Evolutionary conservation across 371 early-diverging fungal species (phyloP).

Genomic region (Coemansia sp.): DNA sequence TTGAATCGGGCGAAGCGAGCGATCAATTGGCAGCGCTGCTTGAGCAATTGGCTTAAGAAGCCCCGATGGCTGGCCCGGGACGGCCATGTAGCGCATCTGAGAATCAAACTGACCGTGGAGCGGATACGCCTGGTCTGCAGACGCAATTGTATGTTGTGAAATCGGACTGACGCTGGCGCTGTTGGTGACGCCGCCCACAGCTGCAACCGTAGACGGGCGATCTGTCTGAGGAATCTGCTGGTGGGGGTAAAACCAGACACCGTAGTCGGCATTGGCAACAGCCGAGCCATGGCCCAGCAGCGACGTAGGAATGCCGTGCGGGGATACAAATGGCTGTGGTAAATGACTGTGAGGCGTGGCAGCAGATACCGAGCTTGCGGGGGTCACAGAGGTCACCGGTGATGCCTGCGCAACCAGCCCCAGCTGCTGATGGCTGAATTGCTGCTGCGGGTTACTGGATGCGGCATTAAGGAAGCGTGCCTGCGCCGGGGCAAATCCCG

Average conservation of each 20-base stretch:
- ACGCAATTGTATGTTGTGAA: slow-evolving; percentile 39
- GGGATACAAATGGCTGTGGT: slow-evolving; percentile 35
- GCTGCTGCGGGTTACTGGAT: slow-evolving; percentile 7
- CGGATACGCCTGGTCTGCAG: slow-evolving; percentile 29
- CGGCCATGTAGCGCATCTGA: slow-evolving; percentile 50
- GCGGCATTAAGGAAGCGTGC: slow-evolving; percentile 10
- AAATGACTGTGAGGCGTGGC: slow-evolving; percentile 19
- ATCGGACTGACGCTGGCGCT: slow-evolving; percentile 45
- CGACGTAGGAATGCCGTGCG: slow-evolving; percentile 41
- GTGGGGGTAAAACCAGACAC: slow-evolving; percentile 44
- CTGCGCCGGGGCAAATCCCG: not conserved
- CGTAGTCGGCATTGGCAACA: slow-evolving; percentile 37
- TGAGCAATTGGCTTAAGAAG: slow-evolving; percentile 21
- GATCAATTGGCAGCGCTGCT: slow-evolving; percentile 18
- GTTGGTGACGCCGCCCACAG: slow-evolving; percentile 24
- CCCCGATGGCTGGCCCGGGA: slow-evolving; percentile 39
- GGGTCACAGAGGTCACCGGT: slow-evolving; percentile 8
- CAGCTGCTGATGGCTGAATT: slow-evolving; percentile 24
- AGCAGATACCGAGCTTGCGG: slow-evolving; percentile 7
- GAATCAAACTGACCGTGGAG: slow-evolving; percentile 36
- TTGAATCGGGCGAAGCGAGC: slow-evolving; percentile 24
- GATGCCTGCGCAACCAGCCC: slow-evolving; percentile 14
- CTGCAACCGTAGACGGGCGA: slow-evolving; percentile 23
- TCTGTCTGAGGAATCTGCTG: slow-evolving; percentile 31
- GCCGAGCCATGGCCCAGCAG: slow-evolving; percentile 41